phyloP scores from a whole-genome alignment of 2,329 filamentous ascomycete species.

The Fusarium cyanostomum region DNA sequence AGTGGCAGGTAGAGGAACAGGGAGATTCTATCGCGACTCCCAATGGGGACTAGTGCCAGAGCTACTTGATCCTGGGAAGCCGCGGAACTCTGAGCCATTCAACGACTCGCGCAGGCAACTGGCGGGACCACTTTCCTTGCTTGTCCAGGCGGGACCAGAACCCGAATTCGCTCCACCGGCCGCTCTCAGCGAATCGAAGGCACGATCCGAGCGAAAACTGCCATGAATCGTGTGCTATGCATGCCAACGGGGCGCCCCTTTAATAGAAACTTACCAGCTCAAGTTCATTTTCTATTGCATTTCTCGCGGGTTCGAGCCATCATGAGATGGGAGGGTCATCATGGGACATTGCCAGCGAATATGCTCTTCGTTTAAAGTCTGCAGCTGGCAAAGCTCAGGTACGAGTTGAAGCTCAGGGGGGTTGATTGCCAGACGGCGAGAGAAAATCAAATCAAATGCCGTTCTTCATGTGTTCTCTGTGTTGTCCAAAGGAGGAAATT shows the following conservation, averaged over 20 bases:
- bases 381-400: not conserved
- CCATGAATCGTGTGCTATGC: conserved; percentile 19
- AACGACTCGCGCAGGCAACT: conserved; percentile 21
- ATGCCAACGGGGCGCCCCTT: conserved; percentile 21
- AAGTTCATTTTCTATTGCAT: conserved; percentile 1
- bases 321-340: conserved; percentile 30
- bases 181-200: conserved; percentile 29
- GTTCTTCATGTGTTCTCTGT: not conserved
- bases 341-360: conserved; percentile 17
- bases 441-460: conserved; percentile 36
- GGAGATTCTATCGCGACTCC: conserved; percentile 46
- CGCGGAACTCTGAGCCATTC: conserved; percentile 34
- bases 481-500: not conserved
- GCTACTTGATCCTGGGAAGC: conserved; percentile 29
- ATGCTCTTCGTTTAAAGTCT: not conserved
- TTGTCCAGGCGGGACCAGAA: conserved; percentile 8
- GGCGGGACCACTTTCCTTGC: conserved; percentile 28
- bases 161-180: conserved; percentile 12
- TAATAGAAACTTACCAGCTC: conserved; percentile 2
- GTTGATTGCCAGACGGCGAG: not conserved
- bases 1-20: conserved; percentile 40
- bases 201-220: not conserved
- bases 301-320: conserved; percentile 15
- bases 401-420: no score
- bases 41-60: conserved; percentile 43